Evolutionary conservation across 2,329 filamentous ascomycete species (phyloP).

Genomic region (Dothideomycetidae sp.): DNA sequence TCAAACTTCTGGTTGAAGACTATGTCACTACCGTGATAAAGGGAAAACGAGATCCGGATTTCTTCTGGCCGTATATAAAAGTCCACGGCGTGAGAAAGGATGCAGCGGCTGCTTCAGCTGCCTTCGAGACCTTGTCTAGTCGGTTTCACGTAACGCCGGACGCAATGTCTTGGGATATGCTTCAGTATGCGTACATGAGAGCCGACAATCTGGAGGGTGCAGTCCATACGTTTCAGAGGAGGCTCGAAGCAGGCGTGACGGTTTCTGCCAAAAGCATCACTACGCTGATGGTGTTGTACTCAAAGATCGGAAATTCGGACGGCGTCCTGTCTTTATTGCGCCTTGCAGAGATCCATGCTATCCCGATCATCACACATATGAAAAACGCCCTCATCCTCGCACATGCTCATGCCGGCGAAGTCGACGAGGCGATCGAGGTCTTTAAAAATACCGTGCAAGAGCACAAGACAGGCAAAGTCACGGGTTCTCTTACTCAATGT

Average conservation of each 20-base stretch:
- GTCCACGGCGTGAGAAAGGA: constrained; percentile 59
- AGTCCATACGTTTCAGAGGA: constrained; percentile 46
- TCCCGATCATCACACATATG: constrained; percentile 44
- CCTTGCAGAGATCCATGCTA: constrained; percentile 40
- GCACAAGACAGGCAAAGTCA: constrained; percentile 28
- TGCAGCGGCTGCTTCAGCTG: constrained; percentile 40
- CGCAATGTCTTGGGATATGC: constrained; percentile 55
- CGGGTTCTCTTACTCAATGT: constrained; percentile 44
- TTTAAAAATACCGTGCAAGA: constrained; percentile 39
- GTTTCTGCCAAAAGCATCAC: constrained; percentile 54
- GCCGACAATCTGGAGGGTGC: constrained; percentile 53
- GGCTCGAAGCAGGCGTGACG: constrained; percentile 34
- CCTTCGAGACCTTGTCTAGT: constrained; percentile 47
- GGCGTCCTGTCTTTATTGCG: constrained; percentile 51
- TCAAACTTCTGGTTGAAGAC: constrained; percentile 14
- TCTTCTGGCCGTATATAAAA: constrained; percentile 43
- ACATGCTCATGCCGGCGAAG: constrained; percentile 35
- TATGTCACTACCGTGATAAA: neutral
- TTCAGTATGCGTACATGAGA: constrained; percentile 57
- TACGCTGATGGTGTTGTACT: constrained; percentile 59
- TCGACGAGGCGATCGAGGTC: constrained; percentile 32
- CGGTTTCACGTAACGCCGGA: constrained; percentile 45
- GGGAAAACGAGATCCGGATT: constrained; percentile 2
- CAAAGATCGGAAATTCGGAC: constrained; percentile 57
- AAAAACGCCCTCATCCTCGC: constrained; percentile 52